Conservation (phyloP, 768 basidiomycete genomes). For the Macrocybe gigantea region DNA sequence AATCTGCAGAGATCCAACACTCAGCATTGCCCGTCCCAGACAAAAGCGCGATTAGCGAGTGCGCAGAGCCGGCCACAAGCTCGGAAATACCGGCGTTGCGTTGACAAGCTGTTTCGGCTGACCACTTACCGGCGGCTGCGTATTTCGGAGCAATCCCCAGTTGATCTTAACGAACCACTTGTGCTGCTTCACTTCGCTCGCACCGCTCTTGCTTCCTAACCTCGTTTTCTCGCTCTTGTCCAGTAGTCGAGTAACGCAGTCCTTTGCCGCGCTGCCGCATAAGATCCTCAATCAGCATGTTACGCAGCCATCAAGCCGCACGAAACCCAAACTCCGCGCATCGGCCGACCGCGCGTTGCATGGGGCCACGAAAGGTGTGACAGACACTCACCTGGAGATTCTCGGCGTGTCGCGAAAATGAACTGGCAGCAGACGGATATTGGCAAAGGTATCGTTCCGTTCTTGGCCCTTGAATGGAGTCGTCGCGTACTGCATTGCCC, state of each 20-base stretch:
- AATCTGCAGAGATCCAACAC: constrained; percentile 49
- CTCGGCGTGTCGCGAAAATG: constrained; percentile 83
- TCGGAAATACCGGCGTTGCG: too few relatives aligned
- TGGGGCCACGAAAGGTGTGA: background rate
- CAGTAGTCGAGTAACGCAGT: constrained; percentile 78
- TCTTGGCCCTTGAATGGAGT: constrained; percentile 98
- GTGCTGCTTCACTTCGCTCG: constrained; percentile 98
- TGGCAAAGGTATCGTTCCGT: constrained; percentile 93
- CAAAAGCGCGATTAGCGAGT: background rate
- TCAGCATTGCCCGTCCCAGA: constrained; percentile 12
- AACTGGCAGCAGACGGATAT: constrained; percentile 85
- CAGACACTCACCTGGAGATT: constrained; percentile 56
- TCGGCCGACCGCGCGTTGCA: constrained; percentile 8
- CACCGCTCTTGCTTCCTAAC: constrained; percentile 88
- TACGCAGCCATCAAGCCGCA: constrained; percentile 15
- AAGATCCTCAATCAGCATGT: constrained; percentile 5
- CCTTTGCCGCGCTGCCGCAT: constrained; percentile 70
- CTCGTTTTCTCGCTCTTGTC: constrained; percentile 90
- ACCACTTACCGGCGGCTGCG: constrained; percentile 79
- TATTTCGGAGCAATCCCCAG: constrained; percentile 94
- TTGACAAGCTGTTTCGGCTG: background rate
- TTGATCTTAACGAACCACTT: constrained; percentile 97
- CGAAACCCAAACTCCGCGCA: constrained; percentile 16
- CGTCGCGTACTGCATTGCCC: constrained; percentile 75
- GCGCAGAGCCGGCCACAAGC: background rate